phyloP scores from a whole-genome alignment of 257 asterid species.

The Solanum chilense region DNA sequence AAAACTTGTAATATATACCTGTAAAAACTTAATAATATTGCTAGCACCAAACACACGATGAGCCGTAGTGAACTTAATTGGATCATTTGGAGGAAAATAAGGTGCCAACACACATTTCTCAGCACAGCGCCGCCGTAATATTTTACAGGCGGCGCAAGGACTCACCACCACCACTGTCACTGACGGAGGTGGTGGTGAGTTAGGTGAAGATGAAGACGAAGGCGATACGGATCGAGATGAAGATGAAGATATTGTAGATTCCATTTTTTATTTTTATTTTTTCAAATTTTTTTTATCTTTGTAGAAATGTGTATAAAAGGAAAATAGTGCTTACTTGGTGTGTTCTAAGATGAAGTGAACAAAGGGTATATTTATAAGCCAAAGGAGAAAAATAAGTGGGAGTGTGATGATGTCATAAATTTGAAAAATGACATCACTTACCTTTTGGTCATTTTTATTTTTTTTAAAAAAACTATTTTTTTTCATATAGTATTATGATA shows the following conservation, averaged over 20 bases:
- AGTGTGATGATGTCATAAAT: background rate
- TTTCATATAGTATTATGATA: background rate
- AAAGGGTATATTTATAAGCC: slow-evolving; percentile 7
- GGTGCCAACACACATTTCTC: slow-evolving; percentile 78
- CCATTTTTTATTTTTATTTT: background rate
- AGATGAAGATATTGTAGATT: slow-evolving; percentile 12
- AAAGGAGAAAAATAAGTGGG: background rate
- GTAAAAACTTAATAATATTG: slow-evolving; percentile 71
- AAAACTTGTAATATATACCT: slow-evolving; percentile 26
- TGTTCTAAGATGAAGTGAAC: background rate
- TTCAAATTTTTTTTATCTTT: background rate
- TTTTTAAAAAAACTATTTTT: too few relatives aligned
- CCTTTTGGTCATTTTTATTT: background rate
- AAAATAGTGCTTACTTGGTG: background rate
- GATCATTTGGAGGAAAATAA: slow-evolving; percentile 70
- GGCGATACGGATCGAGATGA: slow-evolving; percentile 21
- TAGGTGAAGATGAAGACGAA: slow-evolving; percentile 2
- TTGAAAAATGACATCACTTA: background rate
- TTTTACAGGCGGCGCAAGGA: slow-evolving; percentile 81
- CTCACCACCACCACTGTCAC: slow-evolving; percentile 23
- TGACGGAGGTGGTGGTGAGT: slow-evolving; percentile 10
- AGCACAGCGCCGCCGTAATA: slow-evolving; percentile 54
- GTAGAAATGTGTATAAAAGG: background rate
- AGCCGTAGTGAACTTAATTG: slow-evolving; percentile 67
- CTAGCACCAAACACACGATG: slow-evolving; percentile 95